Percentiles rank a stretch among this genome's conserved stretches.
phyloP scores from a whole-genome alignment of 306 rosid species.

The Phaseolus lunatus region DNA sequence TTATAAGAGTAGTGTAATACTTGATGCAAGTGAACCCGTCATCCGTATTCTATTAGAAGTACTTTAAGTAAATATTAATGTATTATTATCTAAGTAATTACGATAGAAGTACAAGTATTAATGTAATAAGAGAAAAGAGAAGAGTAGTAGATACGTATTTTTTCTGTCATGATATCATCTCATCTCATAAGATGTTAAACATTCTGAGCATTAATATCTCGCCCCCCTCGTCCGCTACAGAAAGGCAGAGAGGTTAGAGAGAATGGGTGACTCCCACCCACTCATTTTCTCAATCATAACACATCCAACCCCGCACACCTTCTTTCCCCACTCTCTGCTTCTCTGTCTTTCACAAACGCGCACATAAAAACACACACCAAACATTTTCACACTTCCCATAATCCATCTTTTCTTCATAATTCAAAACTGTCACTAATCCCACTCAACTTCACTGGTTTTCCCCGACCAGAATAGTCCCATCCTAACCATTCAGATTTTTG shows the following conservation, averaged over 20 bases:
- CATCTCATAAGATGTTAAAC: conserved; percentile 55
- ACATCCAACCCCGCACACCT: conserved; percentile 16
- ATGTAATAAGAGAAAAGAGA: neutral
- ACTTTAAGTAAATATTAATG: too few relatives aligned
- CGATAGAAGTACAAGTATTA: too few relatives aligned
- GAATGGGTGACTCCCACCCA: conserved; percentile 88
- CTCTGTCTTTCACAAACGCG: conserved; percentile 40
- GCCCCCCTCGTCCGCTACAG: conserved; percentile 99
- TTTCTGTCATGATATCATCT: conserved; percentile 19
- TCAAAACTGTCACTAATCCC: conserved; percentile 52
- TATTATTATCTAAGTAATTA: too few relatives aligned
- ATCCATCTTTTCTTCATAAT: conserved; percentile 55
- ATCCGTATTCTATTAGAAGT: too few relatives aligned
- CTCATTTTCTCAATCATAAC: conserved; percentile 95
- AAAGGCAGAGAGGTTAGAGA: conserved; percentile 60
- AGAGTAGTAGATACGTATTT: neutral
- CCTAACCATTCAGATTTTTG: conserved; percentile 70
- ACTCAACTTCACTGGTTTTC: conserved; percentile 57
- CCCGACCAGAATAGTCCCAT: conserved; percentile 98
- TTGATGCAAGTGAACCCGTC: too few relatives aligned
- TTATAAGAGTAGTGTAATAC: neutral
- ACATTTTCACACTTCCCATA: conserved; percentile 48
- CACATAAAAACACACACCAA: conserved; percentile 25
- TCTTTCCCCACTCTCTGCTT: conserved; percentile 50
- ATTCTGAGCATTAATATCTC: conserved; percentile 74